Evolutionary conservation across 2,329 filamentous ascomycete species (phyloP), one percentile per base, ranked within the genome.

Genomic region (Colletotrichum sp.): DNA sequence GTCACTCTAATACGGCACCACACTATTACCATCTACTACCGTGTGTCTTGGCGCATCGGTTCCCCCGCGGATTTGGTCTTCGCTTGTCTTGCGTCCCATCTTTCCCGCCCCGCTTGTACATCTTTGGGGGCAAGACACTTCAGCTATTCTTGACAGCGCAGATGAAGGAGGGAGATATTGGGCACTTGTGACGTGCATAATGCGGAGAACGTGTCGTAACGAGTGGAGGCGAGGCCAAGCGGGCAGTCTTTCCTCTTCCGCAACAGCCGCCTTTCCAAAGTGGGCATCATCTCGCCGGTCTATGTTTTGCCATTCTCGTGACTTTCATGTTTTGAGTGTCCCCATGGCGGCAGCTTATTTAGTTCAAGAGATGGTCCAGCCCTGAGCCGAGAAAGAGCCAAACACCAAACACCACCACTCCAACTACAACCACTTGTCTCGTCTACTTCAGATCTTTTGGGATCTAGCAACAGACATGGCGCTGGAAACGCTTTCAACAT

Each of bases 151-250:
- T 72, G 71, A 60, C 70, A 61, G 21, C 61, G 30, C 71, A 73
- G 57, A 63, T 30, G 55, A 69, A 57, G 30, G 57, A 30, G 30
- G 28, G 48, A 55, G 55, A 24, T 18, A 55, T 34, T 32, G 43
- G 64, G 18, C 64, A 24, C 43, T 61, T 48, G 48, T 70, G 43
- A 59, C 71, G 66, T 59, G 66, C 66, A 74, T 39, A 70, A 57
- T 74, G 66, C 66, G 66, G 66, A 63, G 71, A 63, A 55, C 7
- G 12, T 65, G 71, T 70, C 59, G 71, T 74, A 70, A 52, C 39
- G 43, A 16, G 43, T 74, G 71, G 66, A 70, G 34, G 57, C 18
- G 28, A 13, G 21, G 24, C 15, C 55, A 48, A 21, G 26, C 64
- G 71, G 71, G 24, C 66, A 64, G 32, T 21, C 18, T 68, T 72